These are phyloP conservation scores for Brassica balearica DNA, from an alignment of 441 rosid species.

Conservation along the genomic window DNA sequence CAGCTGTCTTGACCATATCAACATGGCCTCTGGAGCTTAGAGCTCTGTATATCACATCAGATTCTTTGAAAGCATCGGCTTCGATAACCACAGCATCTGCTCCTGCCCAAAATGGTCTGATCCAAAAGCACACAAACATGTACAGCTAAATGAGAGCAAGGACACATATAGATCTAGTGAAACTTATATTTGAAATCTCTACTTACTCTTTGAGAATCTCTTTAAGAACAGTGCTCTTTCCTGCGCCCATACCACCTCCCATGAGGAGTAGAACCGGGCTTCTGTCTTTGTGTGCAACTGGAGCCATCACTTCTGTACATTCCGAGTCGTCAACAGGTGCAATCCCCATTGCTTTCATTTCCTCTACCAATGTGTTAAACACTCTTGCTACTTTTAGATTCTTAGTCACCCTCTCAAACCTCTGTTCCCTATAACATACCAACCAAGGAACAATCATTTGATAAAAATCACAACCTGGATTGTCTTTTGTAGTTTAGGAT, in stretches of 20 bases:
- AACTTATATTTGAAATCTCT: neutral
- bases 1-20: conserved; percentile 94
- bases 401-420: conserved; percentile 85
- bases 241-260: conserved; percentile 99
- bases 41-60: conserved; percentile 93
- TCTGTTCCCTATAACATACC: conserved; percentile 64
- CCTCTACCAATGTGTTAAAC: conserved; percentile 87
- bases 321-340: conserved; percentile 74
- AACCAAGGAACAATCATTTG: conserved; percentile 24
- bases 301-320: conserved; percentile 89
- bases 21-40: conserved; percentile 90
- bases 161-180: neutral
- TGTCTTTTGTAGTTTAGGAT: neutral
- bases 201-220: conserved; percentile 92
- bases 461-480: neutral
- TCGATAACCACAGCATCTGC: too few relatives aligned
- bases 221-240: conserved; percentile 96
- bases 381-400: conserved; percentile 90
- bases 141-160: too few relatives aligned
- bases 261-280: conserved; percentile 93
- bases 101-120: neutral
- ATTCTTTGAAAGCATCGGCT: conserved; percentile 54
- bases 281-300: conserved; percentile 86
- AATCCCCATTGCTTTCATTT: conserved; percentile 93
- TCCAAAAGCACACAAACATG: neutral